Conservation (phyloP, 768 basidiomycete genomes). For the Tulasnella sp. region DNA sequence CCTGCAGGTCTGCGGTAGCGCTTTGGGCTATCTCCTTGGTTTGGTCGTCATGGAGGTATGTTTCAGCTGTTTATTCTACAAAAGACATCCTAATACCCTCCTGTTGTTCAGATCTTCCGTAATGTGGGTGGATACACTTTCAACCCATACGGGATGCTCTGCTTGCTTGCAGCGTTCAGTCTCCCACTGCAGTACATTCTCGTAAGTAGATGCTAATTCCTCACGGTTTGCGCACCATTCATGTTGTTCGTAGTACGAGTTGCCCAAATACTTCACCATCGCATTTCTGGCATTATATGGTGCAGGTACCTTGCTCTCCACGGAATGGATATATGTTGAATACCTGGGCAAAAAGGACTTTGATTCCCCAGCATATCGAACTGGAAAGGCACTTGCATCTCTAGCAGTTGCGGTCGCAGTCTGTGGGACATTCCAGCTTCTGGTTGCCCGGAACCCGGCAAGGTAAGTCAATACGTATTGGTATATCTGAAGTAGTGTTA, state of each 20-base stretch:
- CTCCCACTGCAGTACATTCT: slow-evolving; percentile 18
- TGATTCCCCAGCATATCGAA: slow-evolving; percentile 21
- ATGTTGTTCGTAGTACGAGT: neutral
- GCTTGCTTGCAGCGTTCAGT: slow-evolving; percentile 14
- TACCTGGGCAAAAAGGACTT: slow-evolving; percentile 17
- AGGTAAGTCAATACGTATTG: slow-evolving; percentile 21
- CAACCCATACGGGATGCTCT: slow-evolving; percentile 21
- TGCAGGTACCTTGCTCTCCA: slow-evolving; percentile 16
- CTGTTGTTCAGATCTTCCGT: slow-evolving; percentile 20
- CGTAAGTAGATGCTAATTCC: neutral
- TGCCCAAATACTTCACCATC: neutral
- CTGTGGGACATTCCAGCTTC: slow-evolving; percentile 21
- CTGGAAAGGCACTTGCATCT: slow-evolving; percentile 19
- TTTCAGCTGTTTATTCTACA: no score
- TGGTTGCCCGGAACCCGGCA: slow-evolving; percentile 22
- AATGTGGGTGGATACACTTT: slow-evolving; percentile 23
- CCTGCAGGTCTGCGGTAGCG: slow-evolving; percentile 22
- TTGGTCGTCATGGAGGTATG: neutral
- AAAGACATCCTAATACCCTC: neutral
- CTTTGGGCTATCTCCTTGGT: slow-evolving; percentile 19
- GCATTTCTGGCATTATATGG: slow-evolving; percentile 8
- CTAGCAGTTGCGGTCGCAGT: slow-evolving; percentile 22
- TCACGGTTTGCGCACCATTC: neutral
- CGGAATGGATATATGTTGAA: slow-evolving; percentile 20
- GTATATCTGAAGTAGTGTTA: no score